These are phyloP conservation scores for Lizonia empirigonia DNA, from an alignment of 2,329 filamentous ascomycete genomes.

Conservation along the genomic window DNA sequence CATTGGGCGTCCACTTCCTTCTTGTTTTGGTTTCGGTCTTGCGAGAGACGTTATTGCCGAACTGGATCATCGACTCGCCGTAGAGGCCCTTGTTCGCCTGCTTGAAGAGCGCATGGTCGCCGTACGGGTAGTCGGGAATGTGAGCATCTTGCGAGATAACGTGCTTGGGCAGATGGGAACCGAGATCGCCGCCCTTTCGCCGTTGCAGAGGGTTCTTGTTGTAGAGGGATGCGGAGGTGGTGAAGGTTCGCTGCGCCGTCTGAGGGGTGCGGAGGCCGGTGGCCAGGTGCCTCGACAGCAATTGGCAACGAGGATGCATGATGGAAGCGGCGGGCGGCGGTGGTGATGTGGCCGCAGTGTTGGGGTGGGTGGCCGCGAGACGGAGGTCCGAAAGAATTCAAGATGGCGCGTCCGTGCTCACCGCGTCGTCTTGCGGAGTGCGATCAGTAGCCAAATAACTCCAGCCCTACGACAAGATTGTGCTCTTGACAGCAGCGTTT, in stretches of 20 bases:
- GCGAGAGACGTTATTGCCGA: slow-evolving; percentile 76
- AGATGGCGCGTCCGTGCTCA: slow-evolving; percentile 13
- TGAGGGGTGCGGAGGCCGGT: slow-evolving; percentile 19
- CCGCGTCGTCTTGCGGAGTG: slow-evolving; percentile 1
- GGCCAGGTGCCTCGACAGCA: slow-evolving; percentile 33
- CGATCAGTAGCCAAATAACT: not conserved
- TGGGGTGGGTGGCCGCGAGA: slow-evolving; percentile 18
- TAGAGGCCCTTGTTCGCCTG: slow-evolving; percentile 79
- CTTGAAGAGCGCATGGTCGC: slow-evolving; percentile 73
- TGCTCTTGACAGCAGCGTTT: too few relatives aligned
- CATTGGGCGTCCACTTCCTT: slow-evolving; percentile 76
- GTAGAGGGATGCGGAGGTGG: slow-evolving; percentile 28
- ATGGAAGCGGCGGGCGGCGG: slow-evolving; percentile 14
- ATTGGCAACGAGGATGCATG: slow-evolving; percentile 42
- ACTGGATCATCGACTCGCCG: slow-evolving; percentile 72
- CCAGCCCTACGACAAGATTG: not conserved
- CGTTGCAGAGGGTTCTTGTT: slow-evolving; percentile 36
- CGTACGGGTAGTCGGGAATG: slow-evolving; percentile 70
- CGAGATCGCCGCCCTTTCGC: slow-evolving; percentile 42
- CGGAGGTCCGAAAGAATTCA: slow-evolving; percentile 39
- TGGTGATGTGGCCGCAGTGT: slow-evolving; percentile 24
- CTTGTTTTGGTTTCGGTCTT: slow-evolving; percentile 72
- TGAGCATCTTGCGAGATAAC: slow-evolving; percentile 37
- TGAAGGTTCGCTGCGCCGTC: slow-evolving; percentile 35
- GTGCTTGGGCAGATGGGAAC: slow-evolving; percentile 44